A percentile compares a stretch with the other conserved stretches of the same genome.
Conservation (phyloP, 1,284 basidiomycete genomes). For the Leccinum pachyderme region DNA sequence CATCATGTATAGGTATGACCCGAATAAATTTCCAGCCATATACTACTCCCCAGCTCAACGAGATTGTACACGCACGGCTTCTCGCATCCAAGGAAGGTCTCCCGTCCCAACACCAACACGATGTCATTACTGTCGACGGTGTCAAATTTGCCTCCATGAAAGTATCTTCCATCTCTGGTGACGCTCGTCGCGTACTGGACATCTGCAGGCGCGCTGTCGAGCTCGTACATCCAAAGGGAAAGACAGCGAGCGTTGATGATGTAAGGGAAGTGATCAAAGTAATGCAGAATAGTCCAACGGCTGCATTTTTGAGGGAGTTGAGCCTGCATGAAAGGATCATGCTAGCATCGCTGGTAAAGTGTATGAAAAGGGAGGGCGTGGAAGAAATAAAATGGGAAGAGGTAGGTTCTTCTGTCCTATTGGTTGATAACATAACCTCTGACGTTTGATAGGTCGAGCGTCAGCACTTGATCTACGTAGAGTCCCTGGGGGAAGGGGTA, state of each 20-base stretch:
- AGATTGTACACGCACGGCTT: slow-evolving; percentile 85
- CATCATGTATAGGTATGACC: slow-evolving; percentile 69
- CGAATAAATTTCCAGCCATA: slow-evolving; percentile 97
- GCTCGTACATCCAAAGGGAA: slow-evolving; percentile 53
- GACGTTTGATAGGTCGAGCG: slow-evolving; percentile 49
- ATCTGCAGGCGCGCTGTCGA: slow-evolving; percentile 90
- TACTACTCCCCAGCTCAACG: slow-evolving; percentile 74
- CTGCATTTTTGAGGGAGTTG: slow-evolving; percentile 76
- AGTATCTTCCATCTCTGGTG: slow-evolving; percentile 91
- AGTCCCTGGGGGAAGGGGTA: slow-evolving; percentile 52
- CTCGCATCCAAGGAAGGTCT: slow-evolving; percentile 54
- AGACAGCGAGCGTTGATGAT: slow-evolving; percentile 68
- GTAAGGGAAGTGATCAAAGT: slow-evolving; percentile 81
- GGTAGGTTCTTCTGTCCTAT: slow-evolving; percentile 40
- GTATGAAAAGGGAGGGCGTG: slow-evolving; percentile 81
- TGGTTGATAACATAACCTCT: slow-evolving; percentile 5
- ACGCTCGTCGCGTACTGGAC: slow-evolving; percentile 91
- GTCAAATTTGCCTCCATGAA: slow-evolving; percentile 90
- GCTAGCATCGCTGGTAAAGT: slow-evolving; percentile 85
- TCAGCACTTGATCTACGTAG: slow-evolving; percentile 65
- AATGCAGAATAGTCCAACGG: slow-evolving; percentile 91
- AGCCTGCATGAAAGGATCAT: slow-evolving; percentile 87
- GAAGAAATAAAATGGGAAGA: slow-evolving; percentile 85
- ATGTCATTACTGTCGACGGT: slow-evolving; percentile 75
- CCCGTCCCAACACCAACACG: slow-evolving; percentile 30